Evolutionary conservation across 2,329 filamentous ascomycete species (phyloP), one percentile per base, ranked within the genome.

Genomic region (Fusarium sp.): DNA sequence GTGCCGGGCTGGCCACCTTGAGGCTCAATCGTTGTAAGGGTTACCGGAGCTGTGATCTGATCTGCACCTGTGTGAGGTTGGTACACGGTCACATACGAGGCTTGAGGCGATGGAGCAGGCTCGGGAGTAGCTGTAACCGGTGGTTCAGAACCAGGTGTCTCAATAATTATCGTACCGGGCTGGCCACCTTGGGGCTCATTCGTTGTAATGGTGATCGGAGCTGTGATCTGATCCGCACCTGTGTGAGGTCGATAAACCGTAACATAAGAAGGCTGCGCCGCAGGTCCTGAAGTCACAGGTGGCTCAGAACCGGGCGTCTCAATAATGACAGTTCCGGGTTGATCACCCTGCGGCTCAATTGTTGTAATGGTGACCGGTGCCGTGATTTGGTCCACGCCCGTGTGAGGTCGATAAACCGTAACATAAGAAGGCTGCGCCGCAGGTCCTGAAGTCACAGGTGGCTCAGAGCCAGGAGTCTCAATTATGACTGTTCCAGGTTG

Each of bases 101-200:
- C 42, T 4, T 44, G 40, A 5, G 50, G 44, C 6, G 43, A 25
- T 18, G 43, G 46, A 18, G 32, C 8, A 18, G 32, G 32, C 32
- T 34, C 15, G 4, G 32, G 8, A 5, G 32, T 8, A 18, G 3
- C 8, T 11, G 47, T 59, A 10, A 34, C 16, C 5, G 8, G 51
- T 18, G 52, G 55, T 10, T 43, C 32, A 5, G 43, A 52, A 6
- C 46, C 42, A 3, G 50, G 64, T 1, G 61, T 67, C 16, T 61
- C 63, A 24, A 66, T 65, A 8, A 68, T 66, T 3, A 68, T 56
- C 0, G 64, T 61, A 2, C 64, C 61, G 6, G 64, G 61, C 6
- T 61, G 45, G 1, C 34, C 46, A 1, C 64, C 64, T 8, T 55
- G 29, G 8, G 65, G 65, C 8, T 45, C 29, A 14, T 66, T 38